These are phyloP conservation scores for Scedosporium apiospermum DNA, from an alignment of 2,329 filamentous ascomycete genomes.

Conservation along the genomic window DNA sequence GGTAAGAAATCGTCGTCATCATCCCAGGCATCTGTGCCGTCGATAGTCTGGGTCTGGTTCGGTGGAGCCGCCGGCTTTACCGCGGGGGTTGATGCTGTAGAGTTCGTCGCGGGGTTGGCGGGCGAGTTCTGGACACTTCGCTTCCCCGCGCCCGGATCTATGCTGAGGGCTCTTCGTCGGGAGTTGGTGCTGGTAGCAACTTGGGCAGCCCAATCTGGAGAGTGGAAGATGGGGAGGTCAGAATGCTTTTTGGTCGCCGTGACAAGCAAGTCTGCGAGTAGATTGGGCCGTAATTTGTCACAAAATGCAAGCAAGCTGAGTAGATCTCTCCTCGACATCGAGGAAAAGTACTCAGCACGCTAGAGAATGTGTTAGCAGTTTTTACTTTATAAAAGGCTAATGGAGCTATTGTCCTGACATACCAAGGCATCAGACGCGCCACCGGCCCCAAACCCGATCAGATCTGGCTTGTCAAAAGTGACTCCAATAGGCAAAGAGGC, in stretches of 20 bases:
- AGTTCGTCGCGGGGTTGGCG: not conserved
- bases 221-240: conserved; percentile 30
- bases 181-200: not conserved
- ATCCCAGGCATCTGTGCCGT: conserved; percentile 17
- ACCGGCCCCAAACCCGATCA: conserved; percentile 28
- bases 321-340: conserved; percentile 26
- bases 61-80: conserved; percentile 6
- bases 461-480: conserved; percentile 22
- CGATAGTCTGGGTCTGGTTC: conserved; percentile 10
- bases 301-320: conserved; percentile 30
- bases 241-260: conserved; percentile 32
- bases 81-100: conserved; percentile 4
- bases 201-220: conserved; percentile 28
- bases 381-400: not conserved
- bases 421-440: conserved; percentile 24
- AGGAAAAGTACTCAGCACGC: conserved; percentile 29
- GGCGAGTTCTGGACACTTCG: not conserved
- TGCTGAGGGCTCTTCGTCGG: not conserved
- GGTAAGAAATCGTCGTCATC: conserved; percentile 25
- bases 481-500: conserved; percentile 20
- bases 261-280: conserved; percentile 30
- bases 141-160: conserved; percentile 7
- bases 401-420: not conserved
- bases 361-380: conserved; percentile 10
- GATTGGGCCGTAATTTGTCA: conserved; percentile 29